phyloP scores from a whole-genome alignment of 768 basidiomycete species.

The Mycena vulgaris region DNA sequence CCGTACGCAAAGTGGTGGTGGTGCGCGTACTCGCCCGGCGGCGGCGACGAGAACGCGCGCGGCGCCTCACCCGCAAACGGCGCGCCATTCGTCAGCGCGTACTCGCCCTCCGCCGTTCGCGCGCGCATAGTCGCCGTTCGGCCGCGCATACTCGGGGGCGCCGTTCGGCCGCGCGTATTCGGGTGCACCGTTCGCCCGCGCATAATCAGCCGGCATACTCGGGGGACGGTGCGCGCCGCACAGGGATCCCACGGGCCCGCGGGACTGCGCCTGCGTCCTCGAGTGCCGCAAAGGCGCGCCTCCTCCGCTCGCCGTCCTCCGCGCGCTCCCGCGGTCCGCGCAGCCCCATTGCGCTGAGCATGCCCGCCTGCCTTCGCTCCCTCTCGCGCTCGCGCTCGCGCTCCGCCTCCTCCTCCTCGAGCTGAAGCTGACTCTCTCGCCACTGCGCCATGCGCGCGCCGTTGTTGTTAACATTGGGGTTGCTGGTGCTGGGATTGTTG shows the following conservation, averaged over 20 bases:
- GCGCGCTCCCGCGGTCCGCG: conserved; percentile 7
- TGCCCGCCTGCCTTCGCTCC: conserved; percentile 43
- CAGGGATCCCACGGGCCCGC: conserved; percentile 40
- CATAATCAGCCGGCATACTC: no score
- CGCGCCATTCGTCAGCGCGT: background rate
- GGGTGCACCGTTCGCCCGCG: no score
- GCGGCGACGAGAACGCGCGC: conserved; percentile 38
- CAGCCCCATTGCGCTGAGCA: conserved; percentile 33
- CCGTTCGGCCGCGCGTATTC: background rate
- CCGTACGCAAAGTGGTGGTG: conserved; percentile 13
- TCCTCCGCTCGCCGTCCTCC: conserved; percentile 53
- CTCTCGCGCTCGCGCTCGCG: conserved; percentile 45
- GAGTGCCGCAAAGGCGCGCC: conserved; percentile 50
- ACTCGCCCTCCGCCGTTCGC: background rate
- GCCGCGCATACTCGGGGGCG: background rate
- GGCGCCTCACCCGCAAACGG: conserved; percentile 35
- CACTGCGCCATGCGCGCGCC: conserved; percentile 42
- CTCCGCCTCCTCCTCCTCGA: conserved; percentile 20
- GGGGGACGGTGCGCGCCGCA: conserved; percentile 15
- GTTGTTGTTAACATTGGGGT: conserved; percentile 4
- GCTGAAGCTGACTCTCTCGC: conserved; percentile 33
- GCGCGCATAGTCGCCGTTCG: no score
- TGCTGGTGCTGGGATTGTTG: no score
- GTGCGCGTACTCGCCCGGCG: conserved; percentile 15
- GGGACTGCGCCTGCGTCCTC: conserved; percentile 5